Conservation (phyloP, 805 yeast species). For the Cyberlindnera samutprakarnensis region DNA sequence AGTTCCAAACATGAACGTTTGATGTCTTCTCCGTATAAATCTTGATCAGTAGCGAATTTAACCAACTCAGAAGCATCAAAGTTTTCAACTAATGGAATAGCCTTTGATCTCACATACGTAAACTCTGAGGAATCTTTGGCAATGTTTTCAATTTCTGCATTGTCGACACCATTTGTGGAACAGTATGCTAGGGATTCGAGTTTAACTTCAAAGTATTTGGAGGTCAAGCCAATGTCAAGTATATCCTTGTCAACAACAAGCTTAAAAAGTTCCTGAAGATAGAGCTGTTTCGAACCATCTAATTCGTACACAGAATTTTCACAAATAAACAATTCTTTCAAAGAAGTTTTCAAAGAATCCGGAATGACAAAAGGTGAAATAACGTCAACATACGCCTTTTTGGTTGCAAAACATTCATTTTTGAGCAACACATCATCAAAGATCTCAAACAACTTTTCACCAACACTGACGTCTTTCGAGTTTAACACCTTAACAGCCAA, state of each 20-base stretch:
- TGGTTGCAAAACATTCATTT: slow-evolving; percentile 26
- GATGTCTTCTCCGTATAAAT: slow-evolving; percentile 36
- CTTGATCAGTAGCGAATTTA: slow-evolving; percentile 25
- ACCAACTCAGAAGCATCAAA: slow-evolving; percentile 19
- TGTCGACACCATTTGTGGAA: slow-evolving; percentile 3
- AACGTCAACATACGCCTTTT: slow-evolving; percentile 26
- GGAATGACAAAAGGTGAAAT: slow-evolving; percentile 3
- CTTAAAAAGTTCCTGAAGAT: slow-evolving; percentile 27
- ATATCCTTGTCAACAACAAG: slow-evolving; percentile 23
- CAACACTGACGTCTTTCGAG: slow-evolving; percentile 5
- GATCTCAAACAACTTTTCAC: slow-evolving; percentile 3
- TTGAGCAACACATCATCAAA: slow-evolving; percentile 11
- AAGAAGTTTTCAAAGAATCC: slow-evolving; percentile 7
- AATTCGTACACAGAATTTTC: slow-evolving; percentile 23
- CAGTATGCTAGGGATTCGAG: slow-evolving; percentile 31
- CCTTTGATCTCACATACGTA: slow-evolving; percentile 38
- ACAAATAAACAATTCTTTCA: slow-evolving; percentile 30
- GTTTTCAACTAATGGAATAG: slow-evolving; percentile 20
- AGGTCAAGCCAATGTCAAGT: slow-evolving; percentile 28
- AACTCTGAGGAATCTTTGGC: slow-evolving; percentile 25
- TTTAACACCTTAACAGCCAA: slow-evolving; percentile 37
- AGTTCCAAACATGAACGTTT: slow-evolving; percentile 42
- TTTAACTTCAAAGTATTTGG: slow-evolving; percentile 39
- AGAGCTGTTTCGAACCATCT: slow-evolving; percentile 46
- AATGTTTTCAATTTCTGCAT: slow-evolving; percentile 11